Evolutionary conservation across 106 monocot species (phyloP).

Genomic region (Acorus gramineus): DNA sequence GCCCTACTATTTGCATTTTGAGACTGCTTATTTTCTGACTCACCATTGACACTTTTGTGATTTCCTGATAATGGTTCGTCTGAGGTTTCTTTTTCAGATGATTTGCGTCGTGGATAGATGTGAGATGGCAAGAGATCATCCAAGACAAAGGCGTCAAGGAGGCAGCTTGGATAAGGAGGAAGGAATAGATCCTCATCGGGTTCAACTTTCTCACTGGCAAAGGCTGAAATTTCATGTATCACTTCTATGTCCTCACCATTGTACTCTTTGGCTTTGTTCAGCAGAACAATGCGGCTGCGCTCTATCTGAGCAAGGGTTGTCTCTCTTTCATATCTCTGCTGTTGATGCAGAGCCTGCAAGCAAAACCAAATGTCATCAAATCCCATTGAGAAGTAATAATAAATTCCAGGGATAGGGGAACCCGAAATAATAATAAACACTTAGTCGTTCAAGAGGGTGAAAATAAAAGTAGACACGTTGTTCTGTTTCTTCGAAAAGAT

Average conservation of each 20-base stretch:
- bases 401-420: too few species aligned
- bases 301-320: constrained; percentile 53
- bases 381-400: too few species aligned
- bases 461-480: too few species aligned
- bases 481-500: too few species aligned
- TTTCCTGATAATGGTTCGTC: not conserved
- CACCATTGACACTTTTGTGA: constrained; percentile 6
- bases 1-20: not conserved
- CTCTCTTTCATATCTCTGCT: constrained; percentile 80
- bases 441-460: too few species aligned
- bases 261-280: constrained; percentile 60
- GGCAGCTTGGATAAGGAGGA: constrained; percentile 45
- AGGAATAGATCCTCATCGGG: constrained; percentile 48
- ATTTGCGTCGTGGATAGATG: constrained; percentile 11
- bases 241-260: constrained; percentile 57
- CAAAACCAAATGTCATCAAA: too few species aligned
- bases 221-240: constrained; percentile 53
- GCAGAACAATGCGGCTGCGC: constrained; percentile 43
- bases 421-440: too few species aligned
- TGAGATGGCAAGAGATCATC: constrained; percentile 27
- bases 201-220: constrained; percentile 51
- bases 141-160: constrained; percentile 37
- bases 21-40: constrained; percentile 2
- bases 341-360: constrained; percentile 45
- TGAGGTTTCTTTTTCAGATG: constrained; percentile 5